Conservation (phyloP, 2,329 filamentous ascomycete species). For the Epichloe baconii region DNA sequence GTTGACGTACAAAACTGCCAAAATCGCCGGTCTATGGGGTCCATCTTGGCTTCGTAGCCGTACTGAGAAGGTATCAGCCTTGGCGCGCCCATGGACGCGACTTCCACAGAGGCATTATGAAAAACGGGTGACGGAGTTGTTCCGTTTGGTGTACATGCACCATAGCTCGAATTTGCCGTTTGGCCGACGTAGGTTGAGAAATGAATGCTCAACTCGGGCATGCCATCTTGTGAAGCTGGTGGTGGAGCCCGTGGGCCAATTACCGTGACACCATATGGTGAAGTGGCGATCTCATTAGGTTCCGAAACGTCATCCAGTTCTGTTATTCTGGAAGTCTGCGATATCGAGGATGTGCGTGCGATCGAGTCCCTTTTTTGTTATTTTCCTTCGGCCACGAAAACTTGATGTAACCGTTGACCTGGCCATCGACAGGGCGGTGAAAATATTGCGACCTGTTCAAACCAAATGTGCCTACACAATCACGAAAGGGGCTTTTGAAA, state of each 20-base stretch:
- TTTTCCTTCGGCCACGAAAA: conserved; percentile 20
- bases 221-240: background rate
- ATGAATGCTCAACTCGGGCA: background rate
- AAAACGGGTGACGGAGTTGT: background rate
- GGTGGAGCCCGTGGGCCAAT: background rate
- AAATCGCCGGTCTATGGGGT: conserved; percentile 19
- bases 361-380: background rate
- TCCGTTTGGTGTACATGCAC: background rate
- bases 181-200: background rate
- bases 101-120: background rate
- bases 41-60: conserved; percentile 21
- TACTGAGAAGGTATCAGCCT: conserved; percentile 16
- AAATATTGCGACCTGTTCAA: conserved; percentile 13
- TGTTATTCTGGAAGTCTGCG: background rate
- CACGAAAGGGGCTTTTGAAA: conserved; percentile 20
- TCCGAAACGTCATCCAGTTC: conserved; percentile 1
- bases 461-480: conserved; percentile 18
- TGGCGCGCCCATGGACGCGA: conserved; percentile 4
- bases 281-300: background rate
- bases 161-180: background rate
- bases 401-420: conserved; percentile 26
- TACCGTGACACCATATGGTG: background rate
- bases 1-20: conserved; percentile 22
- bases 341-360: background rate
- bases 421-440: conserved; percentile 18